Percentiles rank a stretch among this genome's conserved stretches.
Evolutionary conservation across 176 grass and related monocot genomes (phyloP).

Genomic region (Olyra latifolia): DNA sequence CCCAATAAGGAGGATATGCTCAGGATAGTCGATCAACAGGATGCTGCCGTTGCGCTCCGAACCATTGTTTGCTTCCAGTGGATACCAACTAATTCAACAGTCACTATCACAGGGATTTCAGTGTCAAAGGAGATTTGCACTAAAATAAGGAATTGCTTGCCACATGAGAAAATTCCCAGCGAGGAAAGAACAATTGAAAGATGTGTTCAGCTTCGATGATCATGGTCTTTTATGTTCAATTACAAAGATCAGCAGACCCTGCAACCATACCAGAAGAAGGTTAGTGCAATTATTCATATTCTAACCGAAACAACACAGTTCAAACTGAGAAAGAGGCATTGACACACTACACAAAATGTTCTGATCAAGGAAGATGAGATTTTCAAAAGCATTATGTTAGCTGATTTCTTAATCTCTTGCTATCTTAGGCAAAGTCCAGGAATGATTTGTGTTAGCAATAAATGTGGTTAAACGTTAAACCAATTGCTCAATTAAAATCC

Average conservation of each 20-base stretch:
- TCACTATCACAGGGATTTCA: not conserved
- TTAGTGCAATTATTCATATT: slow-evolving; percentile 31
- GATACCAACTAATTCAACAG: not conserved
- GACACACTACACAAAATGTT: slow-evolving; percentile 2
- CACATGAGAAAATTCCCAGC: slow-evolving; percentile 26
- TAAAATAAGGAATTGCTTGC: slow-evolving; percentile 30
- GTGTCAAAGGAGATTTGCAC: slow-evolving; percentile 65
- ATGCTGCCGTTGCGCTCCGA: not conserved
- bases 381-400: not conserved
- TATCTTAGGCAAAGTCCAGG: not conserved
- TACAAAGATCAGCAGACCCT: slow-evolving; percentile 39
- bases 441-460: not conserved
- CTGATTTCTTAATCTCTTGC: not conserved
- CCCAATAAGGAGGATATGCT: slow-evolving; percentile 4
- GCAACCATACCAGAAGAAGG: slow-evolving; percentile 28
- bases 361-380: not conserved
- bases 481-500: not conserved
- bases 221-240: not conserved
- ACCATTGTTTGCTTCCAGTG: not conserved
- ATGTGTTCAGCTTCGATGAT: slow-evolving; percentile 12
- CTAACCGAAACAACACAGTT: slow-evolving; percentile 3
- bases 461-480: slow-evolving; percentile 1
- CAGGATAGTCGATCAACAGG: slow-evolving; percentile 8
- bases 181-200: slow-evolving; percentile 17
- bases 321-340: not conserved